Conservation (phyloP, 2,329 filamentous ascomycete species). For the Leptographium radiaticola region DNA sequence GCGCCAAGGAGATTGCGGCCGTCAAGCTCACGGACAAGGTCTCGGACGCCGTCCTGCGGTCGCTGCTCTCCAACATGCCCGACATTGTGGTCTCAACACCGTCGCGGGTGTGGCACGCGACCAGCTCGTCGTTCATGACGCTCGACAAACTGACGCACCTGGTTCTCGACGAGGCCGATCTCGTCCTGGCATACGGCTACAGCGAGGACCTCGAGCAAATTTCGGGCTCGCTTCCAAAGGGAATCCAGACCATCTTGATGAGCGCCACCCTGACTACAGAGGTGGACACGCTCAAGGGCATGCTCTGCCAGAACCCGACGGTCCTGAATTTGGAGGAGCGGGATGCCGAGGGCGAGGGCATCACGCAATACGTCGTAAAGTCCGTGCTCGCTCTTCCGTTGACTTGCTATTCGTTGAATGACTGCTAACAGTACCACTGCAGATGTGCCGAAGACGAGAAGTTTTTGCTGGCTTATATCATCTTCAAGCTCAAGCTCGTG, state of each 20-base stretch:
- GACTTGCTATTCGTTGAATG: background rate
- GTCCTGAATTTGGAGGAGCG: constrained; percentile 73
- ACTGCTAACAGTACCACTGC: constrained; percentile 1
- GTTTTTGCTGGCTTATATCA: constrained; percentile 81
- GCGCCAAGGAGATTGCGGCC: constrained; percentile 67
- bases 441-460: constrained; percentile 95
- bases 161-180: constrained; percentile 86
- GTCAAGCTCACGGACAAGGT: constrained; percentile 87
- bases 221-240: constrained; percentile 64
- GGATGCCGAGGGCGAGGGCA: constrained; percentile 60
- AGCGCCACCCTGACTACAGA: constrained; percentile 79
- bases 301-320: constrained; percentile 74
- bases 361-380: constrained; percentile 82
- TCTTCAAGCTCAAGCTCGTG: constrained; percentile 88
- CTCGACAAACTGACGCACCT: constrained; percentile 61
- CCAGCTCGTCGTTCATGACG: constrained; percentile 59
- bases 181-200: constrained; percentile 89
- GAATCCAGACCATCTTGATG: constrained; percentile 84
- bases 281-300: constrained; percentile 67
- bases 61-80: constrained; percentile 71
- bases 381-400: constrained; percentile 21
- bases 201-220: constrained; percentile 78
- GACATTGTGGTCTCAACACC: constrained; percentile 89
- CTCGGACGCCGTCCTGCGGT: constrained; percentile 75
- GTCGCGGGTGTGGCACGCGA: constrained; percentile 64